A percentile compares a stretch with the other conserved stretches of the same genome.
Evolutionary conservation across 2,329 filamentous ascomycete genomes (phyloP).

Genomic region (Zopfia rhizophila): DNA sequence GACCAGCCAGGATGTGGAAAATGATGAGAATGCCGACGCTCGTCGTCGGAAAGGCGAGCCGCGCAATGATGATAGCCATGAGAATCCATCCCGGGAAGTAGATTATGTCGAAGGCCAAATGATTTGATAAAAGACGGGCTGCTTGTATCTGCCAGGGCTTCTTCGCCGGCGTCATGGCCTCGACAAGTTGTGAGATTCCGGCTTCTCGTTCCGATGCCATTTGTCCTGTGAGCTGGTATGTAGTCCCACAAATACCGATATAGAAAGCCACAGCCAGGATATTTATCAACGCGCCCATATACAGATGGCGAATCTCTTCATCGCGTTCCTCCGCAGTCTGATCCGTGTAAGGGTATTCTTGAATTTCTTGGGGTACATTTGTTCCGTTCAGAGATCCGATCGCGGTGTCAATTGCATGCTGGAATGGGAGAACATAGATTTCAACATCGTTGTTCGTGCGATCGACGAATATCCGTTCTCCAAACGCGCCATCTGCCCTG

Average conservation of each 20-base stretch:
- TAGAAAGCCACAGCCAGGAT: constrained; percentile 84
- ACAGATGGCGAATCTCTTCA: constrained; percentile 72
- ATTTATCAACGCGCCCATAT: constrained; percentile 78
- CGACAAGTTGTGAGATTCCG: constrained; percentile 87
- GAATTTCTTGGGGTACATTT: constrained; percentile 47
- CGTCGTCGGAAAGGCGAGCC: constrained; percentile 61
- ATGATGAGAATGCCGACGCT: constrained; percentile 58
- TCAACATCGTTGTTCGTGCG: constrained; percentile 77
- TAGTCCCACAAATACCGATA: constrained; percentile 80
- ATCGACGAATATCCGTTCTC: constrained; percentile 71
- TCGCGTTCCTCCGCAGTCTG: constrained; percentile 74
- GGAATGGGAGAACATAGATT: constrained; percentile 81
- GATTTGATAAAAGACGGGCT: constrained; percentile 80
- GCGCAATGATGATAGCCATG: constrained; percentile 75
- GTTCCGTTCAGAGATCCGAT: constrained; percentile 69
- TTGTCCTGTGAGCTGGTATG: constrained; percentile 87
- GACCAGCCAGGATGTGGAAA: constrained; percentile 79
- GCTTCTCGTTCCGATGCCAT: constrained; percentile 86
- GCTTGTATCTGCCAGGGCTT: constrained; percentile 80
- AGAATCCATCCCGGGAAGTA: constrained; percentile 87
- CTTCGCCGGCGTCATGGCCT: constrained; percentile 87
- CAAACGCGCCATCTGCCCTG: constrained; percentile 77
- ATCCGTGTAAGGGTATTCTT: constrained; percentile 82
- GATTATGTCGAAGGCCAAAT: constrained; percentile 80
- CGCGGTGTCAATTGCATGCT: constrained; percentile 78